Percentiles rank a stretch among this genome's conserved stretches.
phyloP scores from a whole-genome alignment of 169 alveolate species.

The Babesia divergens region DNA sequence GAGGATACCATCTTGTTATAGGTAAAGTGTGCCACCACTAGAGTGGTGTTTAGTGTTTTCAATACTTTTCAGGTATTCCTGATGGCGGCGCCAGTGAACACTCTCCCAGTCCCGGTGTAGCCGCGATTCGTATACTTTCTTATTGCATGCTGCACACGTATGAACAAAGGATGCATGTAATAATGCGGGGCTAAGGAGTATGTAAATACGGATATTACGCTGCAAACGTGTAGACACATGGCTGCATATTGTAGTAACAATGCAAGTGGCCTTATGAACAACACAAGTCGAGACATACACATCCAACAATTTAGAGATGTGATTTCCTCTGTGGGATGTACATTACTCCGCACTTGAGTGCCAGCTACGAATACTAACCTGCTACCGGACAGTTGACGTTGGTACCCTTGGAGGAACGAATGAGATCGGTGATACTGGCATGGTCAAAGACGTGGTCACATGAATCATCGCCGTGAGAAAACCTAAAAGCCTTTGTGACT shows the following conservation, averaged over 20 bases:
- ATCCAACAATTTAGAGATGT: too few relatives aligned
- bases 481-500: constrained; percentile 15
- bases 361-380: constrained; percentile 33
- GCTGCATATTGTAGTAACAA: too few relatives aligned
- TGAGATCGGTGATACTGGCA: constrained; percentile 50
- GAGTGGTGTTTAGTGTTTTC: background rate
- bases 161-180: too few relatives aligned
- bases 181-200: too few relatives aligned
- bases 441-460: constrained; percentile 76
- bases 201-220: too few relatives aligned
- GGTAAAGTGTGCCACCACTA: constrained; percentile 13
- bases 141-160: constrained; percentile 68
- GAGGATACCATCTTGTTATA: constrained; percentile 34
- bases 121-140: constrained; percentile 64
- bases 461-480: constrained; percentile 66
- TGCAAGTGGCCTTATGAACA: too few relatives aligned
- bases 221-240: too few relatives aligned
- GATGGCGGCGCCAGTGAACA: constrained; percentile 67
- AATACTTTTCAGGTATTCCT: constrained; percentile 20
- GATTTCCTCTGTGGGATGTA: too few relatives aligned
- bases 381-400: constrained; percentile 73
- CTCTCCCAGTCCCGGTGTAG: constrained; percentile 75
- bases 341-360: too few relatives aligned
- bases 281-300: too few relatives aligned
- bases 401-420: constrained; percentile 38